Conservation (phyloP, 768 basidiomycete genomes). For the Suillus plorans region DNA sequence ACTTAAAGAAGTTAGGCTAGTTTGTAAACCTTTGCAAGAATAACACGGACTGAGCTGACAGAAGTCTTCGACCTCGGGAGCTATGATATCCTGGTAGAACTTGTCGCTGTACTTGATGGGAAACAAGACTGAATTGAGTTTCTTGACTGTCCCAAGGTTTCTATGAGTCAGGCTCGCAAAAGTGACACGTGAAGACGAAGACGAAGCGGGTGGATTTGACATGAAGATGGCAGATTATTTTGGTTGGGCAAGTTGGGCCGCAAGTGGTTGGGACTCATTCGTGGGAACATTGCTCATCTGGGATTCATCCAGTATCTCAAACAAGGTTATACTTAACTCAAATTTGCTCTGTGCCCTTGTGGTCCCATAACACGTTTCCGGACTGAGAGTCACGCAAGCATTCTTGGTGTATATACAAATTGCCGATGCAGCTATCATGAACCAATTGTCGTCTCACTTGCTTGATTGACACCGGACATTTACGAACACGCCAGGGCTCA, state of each 20-base stretch:
- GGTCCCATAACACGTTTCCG: not conserved
- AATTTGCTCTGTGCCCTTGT: not conserved
- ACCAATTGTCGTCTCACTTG: not conserved
- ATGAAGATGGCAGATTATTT: conserved; percentile 14
- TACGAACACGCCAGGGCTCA: conserved; percentile 1
- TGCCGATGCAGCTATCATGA: not conserved
- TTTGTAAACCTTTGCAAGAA: conserved; percentile 13
- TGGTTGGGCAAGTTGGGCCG: conserved; percentile 13
- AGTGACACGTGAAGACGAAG: conserved; percentile 46
- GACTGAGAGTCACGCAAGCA: not conserved
- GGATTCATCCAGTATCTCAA: not conserved
- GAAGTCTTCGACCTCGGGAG: conserved; percentile 78
- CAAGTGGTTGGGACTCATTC: conserved; percentile 9
- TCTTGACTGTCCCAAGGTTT: conserved; percentile 73
- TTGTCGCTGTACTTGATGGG: conserved; percentile 88
- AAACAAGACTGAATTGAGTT: conserved; percentile 74
- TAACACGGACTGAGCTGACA: conserved; percentile 78
- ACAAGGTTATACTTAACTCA: conserved; percentile 5
- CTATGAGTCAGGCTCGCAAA: conserved; percentile 77
- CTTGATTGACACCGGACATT: conserved; percentile 1
- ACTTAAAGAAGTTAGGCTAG: conserved; percentile 43
- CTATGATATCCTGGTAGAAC: conserved; percentile 80
- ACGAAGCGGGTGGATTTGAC: conserved; percentile 21
- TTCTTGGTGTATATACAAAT: not conserved
- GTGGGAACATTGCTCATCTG: conserved; percentile 22